phyloP scores from a whole-genome alignment of 2,329 filamentous ascomycete genomes.

The Peltaster fructicola region DNA sequence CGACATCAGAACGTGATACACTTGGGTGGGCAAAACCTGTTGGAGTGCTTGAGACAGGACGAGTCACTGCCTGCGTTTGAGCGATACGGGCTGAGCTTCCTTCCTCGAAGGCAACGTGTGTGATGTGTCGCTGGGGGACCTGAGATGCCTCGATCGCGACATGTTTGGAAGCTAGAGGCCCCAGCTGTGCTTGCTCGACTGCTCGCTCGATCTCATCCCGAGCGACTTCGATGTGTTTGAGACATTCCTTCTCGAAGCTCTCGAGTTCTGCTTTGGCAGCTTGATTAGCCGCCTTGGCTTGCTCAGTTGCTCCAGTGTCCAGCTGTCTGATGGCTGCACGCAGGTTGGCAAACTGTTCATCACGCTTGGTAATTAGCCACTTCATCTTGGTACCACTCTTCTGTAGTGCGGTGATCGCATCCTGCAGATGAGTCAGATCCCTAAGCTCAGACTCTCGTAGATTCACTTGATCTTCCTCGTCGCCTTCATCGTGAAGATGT shows the following conservation, averaged over 20 bases:
- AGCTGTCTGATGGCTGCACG: conserved; percentile 10
- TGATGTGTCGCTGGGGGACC: conserved; percentile 3
- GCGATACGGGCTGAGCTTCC: conserved; percentile 16
- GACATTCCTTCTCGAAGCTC: conserved; percentile 12
- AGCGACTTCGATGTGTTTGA: conserved; percentile 9
- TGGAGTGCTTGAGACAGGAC: conserved; percentile 1
- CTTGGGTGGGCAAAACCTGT: conserved; percentile 6
- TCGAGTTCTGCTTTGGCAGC: conserved; percentile 10
- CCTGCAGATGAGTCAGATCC: conserved; percentile 6
- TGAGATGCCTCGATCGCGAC: conserved; percentile 16
- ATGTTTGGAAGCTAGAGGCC: conserved; percentile 2
- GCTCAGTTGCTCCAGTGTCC: conserved; percentile 6
- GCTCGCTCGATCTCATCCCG: conserved; percentile 8
- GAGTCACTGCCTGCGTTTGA: conserved; percentile 17
- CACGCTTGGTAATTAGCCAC: conserved; percentile 5
- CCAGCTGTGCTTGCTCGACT: conserved; percentile 5
- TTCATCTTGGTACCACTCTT: conserved; percentile 9
- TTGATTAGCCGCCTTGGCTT: conserved; percentile 11
- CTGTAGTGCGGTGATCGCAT: conserved; percentile 7
- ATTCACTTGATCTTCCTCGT: conserved; percentile 6
- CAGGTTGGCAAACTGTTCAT: conserved; percentile 5
- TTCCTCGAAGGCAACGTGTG: conserved; percentile 2
- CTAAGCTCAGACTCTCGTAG: conserved; percentile 8
- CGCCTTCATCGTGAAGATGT: conserved; percentile 8
- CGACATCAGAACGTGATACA: too few relatives aligned